Evolutionary conservation across 805 yeast genomes (phyloP).

Genomic region (Candida succiphila): DNA sequence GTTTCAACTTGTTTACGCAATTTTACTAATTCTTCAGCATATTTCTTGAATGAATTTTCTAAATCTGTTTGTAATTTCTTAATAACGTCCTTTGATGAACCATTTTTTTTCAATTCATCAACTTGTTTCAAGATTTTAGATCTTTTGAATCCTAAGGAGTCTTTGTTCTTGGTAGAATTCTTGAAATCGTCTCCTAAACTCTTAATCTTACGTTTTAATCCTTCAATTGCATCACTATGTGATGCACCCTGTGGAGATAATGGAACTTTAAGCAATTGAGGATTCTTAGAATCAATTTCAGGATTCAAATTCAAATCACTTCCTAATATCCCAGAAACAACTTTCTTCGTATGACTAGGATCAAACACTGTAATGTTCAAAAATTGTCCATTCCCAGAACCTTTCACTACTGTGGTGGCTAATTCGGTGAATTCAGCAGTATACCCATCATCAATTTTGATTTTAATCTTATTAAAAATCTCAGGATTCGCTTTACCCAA

Average conservation of each 20-base stretch:
- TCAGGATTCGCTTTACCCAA: constrained; percentile 62
- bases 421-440: constrained; percentile 42
- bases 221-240: constrained; percentile 36
- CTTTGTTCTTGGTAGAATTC: constrained; percentile 32
- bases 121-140: constrained; percentile 46
- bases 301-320: constrained; percentile 73
- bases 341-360: constrained; percentile 58
- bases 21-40: constrained; percentile 45
- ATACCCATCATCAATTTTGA: constrained; percentile 38
- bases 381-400: constrained; percentile 38
- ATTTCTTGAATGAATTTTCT: constrained; percentile 63
- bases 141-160: constrained; percentile 49
- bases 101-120: constrained; percentile 33
- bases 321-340: constrained; percentile 61
- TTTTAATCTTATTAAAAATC: constrained; percentile 49
- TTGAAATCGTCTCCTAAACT: constrained; percentile 55
- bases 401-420: constrained; percentile 66
- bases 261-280: constrained; percentile 63
- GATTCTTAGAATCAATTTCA: constrained; percentile 60
- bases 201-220: constrained; percentile 53
- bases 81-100: constrained; percentile 45
- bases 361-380: constrained; percentile 80
- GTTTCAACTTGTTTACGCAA: constrained; percentile 47
- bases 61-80: constrained; percentile 46
- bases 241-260: constrained; percentile 71